Evolutionary conservation across 768 basidiomycete genomes (phyloP), one percentile per base, ranked within the genome.

Genomic region (Auricularia heimuer): DNA sequence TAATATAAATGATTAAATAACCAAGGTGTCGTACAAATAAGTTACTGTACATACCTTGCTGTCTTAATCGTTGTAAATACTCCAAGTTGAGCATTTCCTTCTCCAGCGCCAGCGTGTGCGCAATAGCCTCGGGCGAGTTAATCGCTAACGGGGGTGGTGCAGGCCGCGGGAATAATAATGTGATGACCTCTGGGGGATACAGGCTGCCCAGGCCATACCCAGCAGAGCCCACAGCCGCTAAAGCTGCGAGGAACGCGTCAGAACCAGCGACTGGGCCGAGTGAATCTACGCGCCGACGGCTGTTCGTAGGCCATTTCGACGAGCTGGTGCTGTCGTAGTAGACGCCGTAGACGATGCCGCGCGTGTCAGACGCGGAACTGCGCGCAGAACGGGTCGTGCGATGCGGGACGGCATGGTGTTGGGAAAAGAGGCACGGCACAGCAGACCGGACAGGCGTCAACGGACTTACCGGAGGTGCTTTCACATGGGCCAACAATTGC

Each of bases 141-240:
- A 80, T 66, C 82, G 79, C 18, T 21, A 82, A 83, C 0, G 92
- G 89, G 0, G 88, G 83, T 0, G 93, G 90, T 0, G 92, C 89
- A 0, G 83, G 78, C 10, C 89, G 82, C 2, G 94, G 94, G 60
- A 87, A 89, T 33, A 96, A 76, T 62, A 92, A 80, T 21, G 85
- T 79, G 44, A 88, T 71, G 34, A 88, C 73, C 0, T 81, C 75
- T 4, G 87, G 91, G 4, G 89, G 91, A 70, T 86, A 92, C 67
- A 91, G 75, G 4, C 88, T 80, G 8, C 92, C 92, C 2, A 77
- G 45, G 10, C 78, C 73, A 69, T 85, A 85, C 11, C 78, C 70
- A 1, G 74, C 67, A n/a, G 66, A 21, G 14, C 63, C 64, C n/a
- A 70, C 56, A 37, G 56, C 42, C 21, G 62, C 47, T 8, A 64